Percentiles rank a stretch among this genome's conserved stretches.
phyloP scores from a whole-genome alignment of 2,329 filamentous ascomycete genomes.

The Alternaria burnsii region DNA sequence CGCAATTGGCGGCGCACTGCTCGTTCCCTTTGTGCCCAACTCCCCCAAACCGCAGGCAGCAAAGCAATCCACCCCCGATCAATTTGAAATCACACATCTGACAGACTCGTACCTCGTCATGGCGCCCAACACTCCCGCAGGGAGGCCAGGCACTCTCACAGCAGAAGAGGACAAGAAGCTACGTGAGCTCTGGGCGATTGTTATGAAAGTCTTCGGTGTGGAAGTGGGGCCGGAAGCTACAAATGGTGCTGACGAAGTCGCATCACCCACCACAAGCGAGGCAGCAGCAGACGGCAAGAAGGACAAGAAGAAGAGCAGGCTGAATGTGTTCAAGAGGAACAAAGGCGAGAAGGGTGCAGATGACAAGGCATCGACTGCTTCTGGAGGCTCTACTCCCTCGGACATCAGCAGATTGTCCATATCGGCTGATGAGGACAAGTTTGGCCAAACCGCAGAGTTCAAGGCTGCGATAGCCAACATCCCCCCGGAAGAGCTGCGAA shows the following conservation, averaged over 20 bases:
- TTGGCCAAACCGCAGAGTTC: slow-evolving; percentile 87
- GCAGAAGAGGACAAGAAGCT: slow-evolving; percentile 87
- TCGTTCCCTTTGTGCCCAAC: slow-evolving; percentile 32
- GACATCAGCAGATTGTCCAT: slow-evolving; percentile 45
- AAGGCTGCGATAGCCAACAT: slow-evolving; percentile 80
- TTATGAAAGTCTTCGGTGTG: slow-evolving; percentile 76
- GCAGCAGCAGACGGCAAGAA: slow-evolving; percentile 50
- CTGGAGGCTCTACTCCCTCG: slow-evolving; percentile 34
- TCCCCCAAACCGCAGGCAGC: slow-evolving; percentile 16
- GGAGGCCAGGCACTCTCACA: slow-evolving; percentile 87
- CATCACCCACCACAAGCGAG: slow-evolving; percentile 19
- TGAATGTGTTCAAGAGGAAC: slow-evolving; percentile 69
- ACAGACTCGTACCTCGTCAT: slow-evolving; percentile 50
- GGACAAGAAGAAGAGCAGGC: slow-evolving; percentile 78
- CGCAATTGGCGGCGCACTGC: slow-evolving; percentile 44
- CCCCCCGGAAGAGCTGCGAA: slow-evolving; percentile 78
- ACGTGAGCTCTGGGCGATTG: slow-evolving; percentile 81
- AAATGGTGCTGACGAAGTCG: slow-evolving; percentile 25
- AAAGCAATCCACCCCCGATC: slow-evolving; percentile 16
- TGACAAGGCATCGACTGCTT: slow-evolving; percentile 45
- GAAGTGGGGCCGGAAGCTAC: slow-evolving; percentile 42
- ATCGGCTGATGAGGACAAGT: slow-evolving; percentile 77
- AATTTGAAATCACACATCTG: slow-evolving; percentile 31
- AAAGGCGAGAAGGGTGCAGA: slow-evolving; percentile 61
- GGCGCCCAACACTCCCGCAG: slow-evolving; percentile 62